Evolutionary conservation across 2,329 filamentous ascomycete species (phyloP).

Genomic region (Cladophialophora bantiana): DNA sequence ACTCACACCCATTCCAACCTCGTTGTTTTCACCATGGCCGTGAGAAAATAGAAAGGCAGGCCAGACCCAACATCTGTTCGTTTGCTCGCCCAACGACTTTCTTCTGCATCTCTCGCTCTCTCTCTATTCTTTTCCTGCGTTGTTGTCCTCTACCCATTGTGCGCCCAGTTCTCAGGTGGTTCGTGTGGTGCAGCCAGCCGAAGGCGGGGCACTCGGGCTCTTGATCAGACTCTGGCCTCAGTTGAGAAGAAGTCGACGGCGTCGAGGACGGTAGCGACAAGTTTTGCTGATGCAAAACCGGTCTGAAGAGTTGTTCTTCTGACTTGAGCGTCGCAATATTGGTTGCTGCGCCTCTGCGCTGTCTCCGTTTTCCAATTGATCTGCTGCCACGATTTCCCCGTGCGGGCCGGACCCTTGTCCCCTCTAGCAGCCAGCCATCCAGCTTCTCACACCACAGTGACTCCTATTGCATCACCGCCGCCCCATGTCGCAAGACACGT

Average conservation of each 20-base stretch:
- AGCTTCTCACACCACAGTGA: background rate
- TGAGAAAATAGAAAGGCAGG: conserved; percentile 21
- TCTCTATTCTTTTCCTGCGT: background rate
- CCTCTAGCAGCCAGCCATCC: background rate
- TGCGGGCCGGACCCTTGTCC: conserved; percentile 10
- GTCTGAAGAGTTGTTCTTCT: background rate
- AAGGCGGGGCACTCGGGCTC: background rate
- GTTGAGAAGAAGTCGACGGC: background rate
- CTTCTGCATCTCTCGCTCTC: conserved; percentile 9
- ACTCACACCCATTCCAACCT: conserved; percentile 12
- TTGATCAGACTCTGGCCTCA: background rate
- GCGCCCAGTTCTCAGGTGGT: conserved; percentile 2
- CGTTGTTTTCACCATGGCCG: conserved; percentile 14
- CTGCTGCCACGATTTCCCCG: conserved; percentile 8
- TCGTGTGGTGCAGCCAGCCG: background rate
- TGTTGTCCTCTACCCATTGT: background rate
- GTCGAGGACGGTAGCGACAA: background rate
- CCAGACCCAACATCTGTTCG: background rate
- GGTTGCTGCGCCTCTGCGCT: conserved; percentile 2
- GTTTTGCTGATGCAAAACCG: background rate
- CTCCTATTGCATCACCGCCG: conserved; percentile 29
- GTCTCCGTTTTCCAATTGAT: background rate
- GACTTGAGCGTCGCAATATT: background rate
- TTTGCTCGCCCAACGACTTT: conserved; percentile 12
- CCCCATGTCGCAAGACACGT: conserved; percentile 30